Percentiles rank a stretch among this genome's conserved stretches.
Conservation (phyloP, 768 basidiomycete genomes). For the Heimioporus sp. region DNA sequence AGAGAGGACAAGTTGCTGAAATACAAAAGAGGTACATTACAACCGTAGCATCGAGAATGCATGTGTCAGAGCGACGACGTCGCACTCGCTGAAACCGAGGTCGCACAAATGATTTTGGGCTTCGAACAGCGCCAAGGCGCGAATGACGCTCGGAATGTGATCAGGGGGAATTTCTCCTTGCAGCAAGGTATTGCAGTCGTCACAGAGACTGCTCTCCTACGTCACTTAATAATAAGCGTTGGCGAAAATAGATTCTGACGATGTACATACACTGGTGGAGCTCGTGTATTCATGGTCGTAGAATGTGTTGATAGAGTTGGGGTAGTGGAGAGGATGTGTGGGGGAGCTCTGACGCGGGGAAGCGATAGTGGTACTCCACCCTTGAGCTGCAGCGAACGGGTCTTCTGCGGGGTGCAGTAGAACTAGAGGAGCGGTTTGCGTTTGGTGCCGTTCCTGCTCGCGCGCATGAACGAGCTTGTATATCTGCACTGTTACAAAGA, state of each 20-base stretch:
- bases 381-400: background rate
- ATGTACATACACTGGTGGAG: conserved; percentile 10
- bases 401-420: background rate
- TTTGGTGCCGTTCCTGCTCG: conserved; percentile 1
- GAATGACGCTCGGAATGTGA: conserved; percentile 22
- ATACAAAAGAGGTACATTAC: background rate
- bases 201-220: conserved; percentile 15
- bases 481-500: background rate
- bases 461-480: background rate
- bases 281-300: conserved; percentile 4
- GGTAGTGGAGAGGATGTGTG: background rate
- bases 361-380: background rate
- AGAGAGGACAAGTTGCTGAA: background rate
- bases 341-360: background rate
- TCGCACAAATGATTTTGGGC: conserved; percentile 6
- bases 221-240: background rate
- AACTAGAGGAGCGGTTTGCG: background rate
- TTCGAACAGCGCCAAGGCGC: conserved; percentile 18
- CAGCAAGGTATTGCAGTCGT: conserved; percentile 11
- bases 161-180: conserved; percentile 15
- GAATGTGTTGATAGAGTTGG: background rate
- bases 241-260: background rate
- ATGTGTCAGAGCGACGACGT: conserved; percentile 13
- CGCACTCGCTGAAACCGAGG: conserved; percentile 9
- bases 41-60: conserved; percentile 23